These are phyloP conservation scores for Colletotrichum tropicale DNA, from an alignment of 2,329 filamentous ascomycete genomes.

Conservation along the genomic window DNA sequence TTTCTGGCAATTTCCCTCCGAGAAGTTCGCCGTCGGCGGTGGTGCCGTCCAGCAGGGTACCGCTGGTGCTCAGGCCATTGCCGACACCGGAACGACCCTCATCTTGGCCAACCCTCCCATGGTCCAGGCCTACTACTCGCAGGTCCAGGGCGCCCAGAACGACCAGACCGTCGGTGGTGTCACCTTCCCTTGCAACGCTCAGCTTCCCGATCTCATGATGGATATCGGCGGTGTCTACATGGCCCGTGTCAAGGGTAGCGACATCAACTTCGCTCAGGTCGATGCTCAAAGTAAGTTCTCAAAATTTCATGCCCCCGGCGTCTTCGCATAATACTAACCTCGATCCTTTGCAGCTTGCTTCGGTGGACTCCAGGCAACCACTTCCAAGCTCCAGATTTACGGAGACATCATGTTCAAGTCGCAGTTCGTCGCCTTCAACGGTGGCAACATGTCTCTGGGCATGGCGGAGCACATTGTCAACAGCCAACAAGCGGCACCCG, in stretches of 20 bases:
- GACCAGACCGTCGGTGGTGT: slow-evolving; percentile 46
- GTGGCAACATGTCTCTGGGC: slow-evolving; percentile 57
- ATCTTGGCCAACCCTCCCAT: slow-evolving; percentile 62
- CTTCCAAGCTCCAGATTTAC: slow-evolving; percentile 63
- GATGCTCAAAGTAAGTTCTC: slow-evolving; percentile 52
- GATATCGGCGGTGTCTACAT: slow-evolving; percentile 61
- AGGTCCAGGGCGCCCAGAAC: slow-evolving; percentile 47
- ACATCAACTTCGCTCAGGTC: slow-evolving; percentile 58
- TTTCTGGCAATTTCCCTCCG: slow-evolving; percentile 72
- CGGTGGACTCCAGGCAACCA: slow-evolving; percentile 68
- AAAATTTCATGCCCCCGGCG: slow-evolving; percentile 4
- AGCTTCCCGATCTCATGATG: slow-evolving; percentile 54
- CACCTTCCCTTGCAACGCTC: slow-evolving; percentile 49
- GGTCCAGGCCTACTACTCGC: slow-evolving; percentile 52
- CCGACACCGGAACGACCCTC: slow-evolving; percentile 68
- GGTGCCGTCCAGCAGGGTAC: slow-evolving; percentile 38
- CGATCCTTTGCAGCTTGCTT: slow-evolving; percentile 56
- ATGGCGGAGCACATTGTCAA: slow-evolving; percentile 40
- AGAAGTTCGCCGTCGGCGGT: slow-evolving; percentile 58
- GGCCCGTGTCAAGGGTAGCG: slow-evolving; percentile 58
- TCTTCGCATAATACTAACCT: neutral
- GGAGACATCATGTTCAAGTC: slow-evolving; percentile 68
- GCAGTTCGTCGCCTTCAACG: slow-evolving; percentile 63
- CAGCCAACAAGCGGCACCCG: neutral
- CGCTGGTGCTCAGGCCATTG: slow-evolving; percentile 49